These are phyloP conservation scores for Coprinopsis sp. DNA, from an alignment of 768 basidiomycete genomes.

Conservation along the genomic window DNA sequence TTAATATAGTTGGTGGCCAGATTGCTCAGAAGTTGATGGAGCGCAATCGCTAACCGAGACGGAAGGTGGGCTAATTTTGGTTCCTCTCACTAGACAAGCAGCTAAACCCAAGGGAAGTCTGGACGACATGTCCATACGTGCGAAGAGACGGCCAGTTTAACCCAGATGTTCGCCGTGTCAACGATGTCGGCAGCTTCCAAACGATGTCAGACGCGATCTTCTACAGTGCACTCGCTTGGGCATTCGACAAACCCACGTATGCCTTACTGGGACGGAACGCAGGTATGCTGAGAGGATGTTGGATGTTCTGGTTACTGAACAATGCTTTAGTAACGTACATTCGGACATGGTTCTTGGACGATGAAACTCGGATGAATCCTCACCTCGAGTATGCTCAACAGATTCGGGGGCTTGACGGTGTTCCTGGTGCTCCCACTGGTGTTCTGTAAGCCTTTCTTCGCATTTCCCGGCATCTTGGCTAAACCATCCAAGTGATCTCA, in stretches of 20 bases:
- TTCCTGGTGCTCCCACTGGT: constrained; percentile 46
- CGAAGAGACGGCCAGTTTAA: constrained; percentile 59
- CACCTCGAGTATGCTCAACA: constrained; percentile 58
- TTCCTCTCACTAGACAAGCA: not conserved
- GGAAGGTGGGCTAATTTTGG: constrained; percentile 34
- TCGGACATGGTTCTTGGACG: constrained; percentile 57
- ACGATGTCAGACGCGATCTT: constrained; percentile 55
- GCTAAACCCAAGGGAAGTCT: constrained; percentile 30
- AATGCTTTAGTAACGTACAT: constrained; percentile 37
- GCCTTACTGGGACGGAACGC: constrained; percentile 35
- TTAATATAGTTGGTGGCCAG: constrained; percentile 50
- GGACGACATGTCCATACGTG: constrained; percentile 54
- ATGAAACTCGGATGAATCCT: constrained; percentile 57
- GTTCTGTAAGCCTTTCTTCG: constrained; percentile 36
- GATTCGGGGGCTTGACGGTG: constrained; percentile 34
- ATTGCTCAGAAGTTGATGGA: constrained; percentile 55
- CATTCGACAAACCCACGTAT: constrained; percentile 29
- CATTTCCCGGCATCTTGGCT: not conserved
- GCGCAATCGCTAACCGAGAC: constrained; percentile 50
- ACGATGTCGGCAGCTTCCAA: constrained; percentile 52
- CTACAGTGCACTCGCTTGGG: constrained; percentile 57
- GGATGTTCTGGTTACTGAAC: not conserved
- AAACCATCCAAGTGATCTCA: constrained; percentile 43
- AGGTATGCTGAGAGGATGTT: constrained; percentile 21
- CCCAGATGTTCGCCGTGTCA: constrained; percentile 54